Percentiles rank a stretch among this genome's conserved stretches.
These are phyloP conservation scores for Melampsora allii-populina DNA, from an alignment of 1,284 basidiomycete species.

Conservation along the genomic window DNA sequence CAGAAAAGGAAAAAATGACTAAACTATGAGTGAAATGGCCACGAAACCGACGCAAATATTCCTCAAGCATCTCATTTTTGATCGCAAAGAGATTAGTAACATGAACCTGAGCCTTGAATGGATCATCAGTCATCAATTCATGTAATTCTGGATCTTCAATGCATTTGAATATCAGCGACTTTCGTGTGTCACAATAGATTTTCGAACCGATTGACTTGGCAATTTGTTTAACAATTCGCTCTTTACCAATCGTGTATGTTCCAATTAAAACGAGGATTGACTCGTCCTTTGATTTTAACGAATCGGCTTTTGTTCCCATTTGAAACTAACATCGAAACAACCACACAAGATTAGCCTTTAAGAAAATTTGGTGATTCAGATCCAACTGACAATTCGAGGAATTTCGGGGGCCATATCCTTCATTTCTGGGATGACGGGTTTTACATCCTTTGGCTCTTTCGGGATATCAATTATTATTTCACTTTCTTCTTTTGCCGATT, in stretches of 20 bases:
- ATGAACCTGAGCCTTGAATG: constrained; percentile 26
- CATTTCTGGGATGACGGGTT: neutral
- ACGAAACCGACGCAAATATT: constrained; percentile 16
- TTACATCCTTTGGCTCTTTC: neutral
- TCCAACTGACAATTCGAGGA: neutral
- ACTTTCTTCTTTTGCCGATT: neutral
- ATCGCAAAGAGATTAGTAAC: constrained; percentile 19
- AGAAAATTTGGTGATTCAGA: no score
- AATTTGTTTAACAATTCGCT: constrained; percentile 24
- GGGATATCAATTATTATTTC: neutral
- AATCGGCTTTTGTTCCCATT: neutral
- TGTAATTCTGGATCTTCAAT: constrained; percentile 27
- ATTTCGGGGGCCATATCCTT: neutral
- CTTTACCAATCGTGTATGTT: constrained; percentile 39
- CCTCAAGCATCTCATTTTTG: constrained; percentile 16
- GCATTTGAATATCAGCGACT: neutral
- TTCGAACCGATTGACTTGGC: constrained; percentile 6
- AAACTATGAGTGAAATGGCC: constrained; percentile 17
- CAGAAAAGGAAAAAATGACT: neutral
- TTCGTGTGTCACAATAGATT: constrained; percentile 27
- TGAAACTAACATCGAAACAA: neutral
- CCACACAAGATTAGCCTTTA: no score
- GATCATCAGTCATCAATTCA: constrained; percentile 4
- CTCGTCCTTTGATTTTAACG: neutral
- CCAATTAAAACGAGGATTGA: constrained; percentile 21